Conservation (phyloP, 1,284 basidiomycete species). For the Tetrapyrgos nigripes region DNA sequence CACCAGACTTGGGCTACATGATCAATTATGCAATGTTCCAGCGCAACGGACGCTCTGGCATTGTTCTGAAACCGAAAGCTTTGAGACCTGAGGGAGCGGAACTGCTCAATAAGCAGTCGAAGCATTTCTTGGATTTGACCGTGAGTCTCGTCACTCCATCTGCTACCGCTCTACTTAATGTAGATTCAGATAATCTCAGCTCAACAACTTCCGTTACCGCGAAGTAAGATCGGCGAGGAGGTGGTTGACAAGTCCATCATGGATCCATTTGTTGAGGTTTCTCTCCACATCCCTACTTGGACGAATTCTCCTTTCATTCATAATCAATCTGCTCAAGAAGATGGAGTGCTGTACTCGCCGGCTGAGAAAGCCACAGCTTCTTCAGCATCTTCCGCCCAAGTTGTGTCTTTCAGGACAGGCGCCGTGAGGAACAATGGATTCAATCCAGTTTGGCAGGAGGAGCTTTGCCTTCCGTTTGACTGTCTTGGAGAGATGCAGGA, state of each 20-base stretch:
- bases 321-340: constrained; percentile 18
- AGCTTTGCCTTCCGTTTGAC: constrained; percentile 72
- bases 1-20: constrained; percentile 87
- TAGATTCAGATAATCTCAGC: constrained; percentile 81
- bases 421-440: constrained; percentile 86
- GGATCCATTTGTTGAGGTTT: constrained; percentile 84
- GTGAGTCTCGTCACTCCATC: constrained; percentile 37
- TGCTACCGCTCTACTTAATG: constrained; percentile 2
- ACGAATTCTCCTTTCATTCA: constrained; percentile 40
- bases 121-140: constrained; percentile 71
- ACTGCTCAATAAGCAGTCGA: constrained; percentile 57
- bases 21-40: constrained; percentile 97
- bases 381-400: constrained; percentile 47
- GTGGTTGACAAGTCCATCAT: constrained; percentile 64
- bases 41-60: constrained; percentile 85
- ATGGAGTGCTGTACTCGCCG: constrained; percentile 27
- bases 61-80: constrained; percentile 88
- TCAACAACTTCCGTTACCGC: constrained; percentile 87
- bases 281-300: constrained; percentile 82
- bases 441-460: constrained; percentile 88
- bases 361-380: constrained; percentile 24
- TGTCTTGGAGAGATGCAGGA: constrained; percentile 81
- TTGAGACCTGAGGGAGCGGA: constrained; percentile 75
- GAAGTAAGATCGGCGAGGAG: constrained; percentile 69
- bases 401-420: constrained; percentile 60